Conservation (phyloP, 768 basidiomycete genomes). For the Podaxis sp. region DNA sequence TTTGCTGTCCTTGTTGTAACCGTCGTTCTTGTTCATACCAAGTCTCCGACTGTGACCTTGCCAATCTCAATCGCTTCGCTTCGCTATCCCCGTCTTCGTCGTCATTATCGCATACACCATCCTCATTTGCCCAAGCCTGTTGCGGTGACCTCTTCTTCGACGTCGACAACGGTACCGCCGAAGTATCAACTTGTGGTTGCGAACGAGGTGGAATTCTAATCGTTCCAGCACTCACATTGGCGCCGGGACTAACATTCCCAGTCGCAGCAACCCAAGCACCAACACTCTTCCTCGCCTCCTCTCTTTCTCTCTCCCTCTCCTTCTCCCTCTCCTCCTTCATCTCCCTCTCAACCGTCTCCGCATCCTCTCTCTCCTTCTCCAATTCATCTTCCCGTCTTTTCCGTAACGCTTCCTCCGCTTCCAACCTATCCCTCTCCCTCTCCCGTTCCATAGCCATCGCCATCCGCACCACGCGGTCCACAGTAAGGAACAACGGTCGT, state of each 20-base stretch:
- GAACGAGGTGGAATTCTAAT: background rate
- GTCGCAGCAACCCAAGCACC: slow-evolving; percentile 2
- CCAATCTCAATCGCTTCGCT: slow-evolving; percentile 11
- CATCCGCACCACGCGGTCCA: slow-evolving; percentile 16
- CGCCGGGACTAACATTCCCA: background rate
- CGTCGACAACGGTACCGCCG: background rate
- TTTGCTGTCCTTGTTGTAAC: background rate
- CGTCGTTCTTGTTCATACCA: slow-evolving; percentile 9
- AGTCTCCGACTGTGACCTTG: slow-evolving; percentile 11
- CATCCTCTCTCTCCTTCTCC: background rate
- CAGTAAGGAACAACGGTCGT: slow-evolving; percentile 6
- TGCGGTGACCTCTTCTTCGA: slow-evolving; percentile 14
- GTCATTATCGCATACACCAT: background rate
- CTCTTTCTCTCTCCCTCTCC: slow-evolving; percentile 7
- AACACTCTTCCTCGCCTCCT: slow-evolving; percentile 3
- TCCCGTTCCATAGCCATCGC: slow-evolving; percentile 12
- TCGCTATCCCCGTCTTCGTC: slow-evolving; percentile 2
- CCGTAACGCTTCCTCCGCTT: slow-evolving; percentile 20
- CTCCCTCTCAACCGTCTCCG: background rate
- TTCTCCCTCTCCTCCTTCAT: slow-evolving; percentile 6
- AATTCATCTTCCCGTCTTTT: slow-evolving; percentile 12
- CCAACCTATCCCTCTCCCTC: slow-evolving; percentile 13
- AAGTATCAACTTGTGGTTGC: background rate
- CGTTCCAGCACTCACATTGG: background rate
- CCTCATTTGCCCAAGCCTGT: slow-evolving; percentile 14